Percentiles rank a stretch among this genome's conserved stretches.
These are phyloP conservation scores for Solanum rostratum DNA, from an alignment of 257 asterid genomes.

Conservation along the genomic window DNA sequence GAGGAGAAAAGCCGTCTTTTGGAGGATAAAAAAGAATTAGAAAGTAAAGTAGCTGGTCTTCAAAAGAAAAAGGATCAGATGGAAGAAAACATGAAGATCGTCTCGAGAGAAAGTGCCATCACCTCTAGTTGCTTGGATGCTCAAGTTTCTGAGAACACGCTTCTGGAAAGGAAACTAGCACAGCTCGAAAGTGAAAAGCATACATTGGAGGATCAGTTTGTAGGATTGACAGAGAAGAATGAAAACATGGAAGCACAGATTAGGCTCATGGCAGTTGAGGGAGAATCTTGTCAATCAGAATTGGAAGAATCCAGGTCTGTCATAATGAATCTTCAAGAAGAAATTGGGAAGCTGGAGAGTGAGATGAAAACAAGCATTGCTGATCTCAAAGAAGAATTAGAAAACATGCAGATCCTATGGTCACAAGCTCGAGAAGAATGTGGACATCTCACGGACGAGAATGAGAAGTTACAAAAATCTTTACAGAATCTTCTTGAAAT, in stretches of 20 bases:
- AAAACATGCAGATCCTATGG: slow-evolving; percentile 25
- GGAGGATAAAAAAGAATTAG: slow-evolving; percentile 20
- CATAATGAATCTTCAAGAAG: slow-evolving; percentile 31
- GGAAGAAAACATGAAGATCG: slow-evolving; percentile 23
- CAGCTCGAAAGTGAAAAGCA: slow-evolving; percentile 22
- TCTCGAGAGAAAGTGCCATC: slow-evolving; percentile 13
- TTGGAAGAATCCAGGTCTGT: slow-evolving; percentile 15
- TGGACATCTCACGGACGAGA: slow-evolving; percentile 30
- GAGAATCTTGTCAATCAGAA: slow-evolving; percentile 24
- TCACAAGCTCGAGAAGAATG: slow-evolving; percentile 35
- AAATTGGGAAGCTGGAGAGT: slow-evolving; percentile 25
- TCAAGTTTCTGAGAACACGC: slow-evolving; percentile 14
- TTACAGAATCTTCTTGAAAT: slow-evolving; percentile 21
- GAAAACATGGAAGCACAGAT: slow-evolving; percentile 25
- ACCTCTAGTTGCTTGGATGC: slow-evolving; percentile 23
- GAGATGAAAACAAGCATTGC: slow-evolving; percentile 22
- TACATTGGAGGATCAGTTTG: slow-evolving; percentile 22
- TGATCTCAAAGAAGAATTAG: slow-evolving; percentile 22
- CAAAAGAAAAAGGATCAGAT: slow-evolving; percentile 21
- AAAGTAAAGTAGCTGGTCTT: slow-evolving; percentile 27
- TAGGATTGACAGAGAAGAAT: slow-evolving; percentile 29
- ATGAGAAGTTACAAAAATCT: slow-evolving; percentile 21
- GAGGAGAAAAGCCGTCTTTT: slow-evolving; percentile 13
- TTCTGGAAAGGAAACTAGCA: slow-evolving; percentile 22
- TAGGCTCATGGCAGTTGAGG: slow-evolving; percentile 29